Evolutionary conservation across 305 asterid genomes (phyloP).

Genomic region (Fraxinus platypoda): DNA sequence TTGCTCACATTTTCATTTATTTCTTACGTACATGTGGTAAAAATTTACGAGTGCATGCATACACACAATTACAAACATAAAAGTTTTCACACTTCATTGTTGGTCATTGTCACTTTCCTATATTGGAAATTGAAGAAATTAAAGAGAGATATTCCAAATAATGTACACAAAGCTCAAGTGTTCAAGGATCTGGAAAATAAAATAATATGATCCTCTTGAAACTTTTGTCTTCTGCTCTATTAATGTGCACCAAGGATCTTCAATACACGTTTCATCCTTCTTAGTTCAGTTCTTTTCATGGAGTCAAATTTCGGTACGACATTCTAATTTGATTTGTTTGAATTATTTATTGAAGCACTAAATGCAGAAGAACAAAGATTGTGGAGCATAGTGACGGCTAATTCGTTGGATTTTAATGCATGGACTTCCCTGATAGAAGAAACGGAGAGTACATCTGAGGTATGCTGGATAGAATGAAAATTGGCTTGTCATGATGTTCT

Average conservation of each 20-base stretch:
- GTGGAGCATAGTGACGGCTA: constrained; percentile 87
- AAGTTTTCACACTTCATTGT: background rate
- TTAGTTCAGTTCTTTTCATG: background rate
- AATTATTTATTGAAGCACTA: constrained; percentile 48
- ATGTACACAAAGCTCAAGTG: background rate
- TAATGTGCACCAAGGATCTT: background rate
- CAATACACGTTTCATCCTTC: background rate
- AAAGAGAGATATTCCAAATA: background rate
- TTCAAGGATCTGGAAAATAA: background rate
- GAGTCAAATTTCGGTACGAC: background rate
- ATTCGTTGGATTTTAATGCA: constrained; percentile 79
- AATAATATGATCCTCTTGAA: background rate
- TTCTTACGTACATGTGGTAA: background rate
- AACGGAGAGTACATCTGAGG: constrained; percentile 91
- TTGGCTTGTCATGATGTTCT: background rate
- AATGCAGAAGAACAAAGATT: constrained; percentile 89
- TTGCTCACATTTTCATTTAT: background rate
- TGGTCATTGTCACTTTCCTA: background rate
- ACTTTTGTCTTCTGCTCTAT: background rate
- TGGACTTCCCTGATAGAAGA: constrained; percentile 96
- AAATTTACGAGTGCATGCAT: background rate
- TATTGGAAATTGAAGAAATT: background rate
- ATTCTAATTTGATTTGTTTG: constrained; percentile 13
- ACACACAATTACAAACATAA: background rate
- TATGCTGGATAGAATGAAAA: constrained; percentile 27